Percentiles rank a stretch among this genome's conserved stretches.
phyloP scores from a whole-genome alignment of 2,329 filamentous ascomycete species.

The Paracoccidioides brasiliensis region DNA sequence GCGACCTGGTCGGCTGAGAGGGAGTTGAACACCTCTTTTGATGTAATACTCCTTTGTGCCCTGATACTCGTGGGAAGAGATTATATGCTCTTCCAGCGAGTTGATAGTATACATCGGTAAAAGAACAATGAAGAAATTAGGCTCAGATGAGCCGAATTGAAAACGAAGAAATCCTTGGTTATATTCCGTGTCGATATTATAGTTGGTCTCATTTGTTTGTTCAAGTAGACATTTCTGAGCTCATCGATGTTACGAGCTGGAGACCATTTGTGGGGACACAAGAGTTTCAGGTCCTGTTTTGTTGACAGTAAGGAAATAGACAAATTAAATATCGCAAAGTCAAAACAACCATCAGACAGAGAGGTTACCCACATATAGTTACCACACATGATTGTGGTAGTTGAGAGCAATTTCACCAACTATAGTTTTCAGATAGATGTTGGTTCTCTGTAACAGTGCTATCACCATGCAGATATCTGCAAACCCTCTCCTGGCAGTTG shows the following conservation, averaged over 20 bases:
- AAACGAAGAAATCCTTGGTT: constrained; percentile 14
- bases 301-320: neutral
- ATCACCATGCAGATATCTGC: constrained; percentile 17
- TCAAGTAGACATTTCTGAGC: constrained; percentile 37
- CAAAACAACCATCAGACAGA: neutral
- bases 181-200: constrained; percentile 17
- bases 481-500: neutral
- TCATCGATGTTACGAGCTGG: constrained; percentile 11
- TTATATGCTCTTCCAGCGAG: constrained; percentile 8
- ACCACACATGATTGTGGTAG: constrained; percentile 7
- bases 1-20: constrained; percentile 38
- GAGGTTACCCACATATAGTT: constrained; percentile 3
- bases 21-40: constrained; percentile 60
- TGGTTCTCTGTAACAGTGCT: constrained; percentile 11
- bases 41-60: constrained; percentile 55
- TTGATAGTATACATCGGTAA: constrained; percentile 11
- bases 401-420: constrained; percentile 10
- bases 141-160: constrained; percentile 4
- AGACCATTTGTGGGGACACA: constrained; percentile 5
- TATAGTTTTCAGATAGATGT: constrained; percentile 3
- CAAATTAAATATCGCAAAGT: too few species aligned
- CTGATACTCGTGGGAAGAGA: constrained; percentile 26
- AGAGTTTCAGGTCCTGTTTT: constrained; percentile 8
- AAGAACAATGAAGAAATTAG: constrained; percentile 10
- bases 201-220: neutral